Evolutionary conservation across 1,284 basidiomycete genomes (phyloP).

Genomic region (Tylopilus orsonianus): DNA sequence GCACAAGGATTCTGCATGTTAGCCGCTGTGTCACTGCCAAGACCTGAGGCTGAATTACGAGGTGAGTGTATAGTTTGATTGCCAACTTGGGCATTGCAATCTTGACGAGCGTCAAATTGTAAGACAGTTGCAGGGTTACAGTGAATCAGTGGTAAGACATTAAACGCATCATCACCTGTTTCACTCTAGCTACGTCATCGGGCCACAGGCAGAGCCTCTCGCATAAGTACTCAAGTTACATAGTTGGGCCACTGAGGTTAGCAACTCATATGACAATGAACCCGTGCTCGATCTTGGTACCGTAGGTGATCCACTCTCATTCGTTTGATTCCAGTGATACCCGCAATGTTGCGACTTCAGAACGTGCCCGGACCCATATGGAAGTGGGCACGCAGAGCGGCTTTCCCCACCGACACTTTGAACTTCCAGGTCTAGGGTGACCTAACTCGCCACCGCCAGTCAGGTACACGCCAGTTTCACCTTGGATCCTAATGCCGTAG

Average conservation of each 20-base stretch:
- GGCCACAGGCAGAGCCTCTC: too few relatives aligned
- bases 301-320: neutral
- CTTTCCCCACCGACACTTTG: neutral
- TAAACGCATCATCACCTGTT: neutral
- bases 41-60: neutral
- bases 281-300: neutral
- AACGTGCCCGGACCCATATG: neutral
- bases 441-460: constrained; percentile 8
- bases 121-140: constrained; percentile 5
- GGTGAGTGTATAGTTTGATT: too few relatives aligned
- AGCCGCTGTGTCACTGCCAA: too few relatives aligned
- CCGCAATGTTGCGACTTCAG: neutral
- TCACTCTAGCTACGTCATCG: neutral
- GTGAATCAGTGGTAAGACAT: constrained; percentile 10
- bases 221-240: too few relatives aligned
- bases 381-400: neutral
- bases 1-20: too few relatives aligned
- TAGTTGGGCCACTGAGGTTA: too few relatives aligned
- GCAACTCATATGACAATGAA: too few relatives aligned
- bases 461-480: constrained; percentile 18
- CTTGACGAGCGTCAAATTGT: too few relatives aligned
- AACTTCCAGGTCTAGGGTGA: neutral
- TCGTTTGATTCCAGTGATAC: neutral
- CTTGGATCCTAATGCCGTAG: constrained; percentile 6
- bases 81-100: too few relatives aligned